Evolutionary conservation across 2,329 filamentous ascomycete species (phyloP).

Genomic region (Aspergillus intermedius): DNA sequence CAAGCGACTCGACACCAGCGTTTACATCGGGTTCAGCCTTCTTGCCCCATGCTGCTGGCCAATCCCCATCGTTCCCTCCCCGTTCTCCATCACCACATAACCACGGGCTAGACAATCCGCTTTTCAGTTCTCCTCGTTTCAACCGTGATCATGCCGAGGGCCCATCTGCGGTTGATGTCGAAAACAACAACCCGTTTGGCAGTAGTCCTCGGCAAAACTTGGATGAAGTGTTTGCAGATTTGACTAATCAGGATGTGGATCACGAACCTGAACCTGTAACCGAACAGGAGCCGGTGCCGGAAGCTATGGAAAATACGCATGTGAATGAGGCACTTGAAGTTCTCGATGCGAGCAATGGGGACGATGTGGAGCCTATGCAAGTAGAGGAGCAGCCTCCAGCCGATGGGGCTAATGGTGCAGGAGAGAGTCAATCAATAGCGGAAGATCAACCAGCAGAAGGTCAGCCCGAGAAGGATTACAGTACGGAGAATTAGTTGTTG

Average conservation of each 20-base stretch:
- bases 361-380: slow-evolving; percentile 23
- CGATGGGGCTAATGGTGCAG: slow-evolving; percentile 15
- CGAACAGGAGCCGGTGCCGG: slow-evolving; percentile 21
- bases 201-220: slow-evolving; percentile 36
- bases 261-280: slow-evolving; percentile 24
- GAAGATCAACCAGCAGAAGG: slow-evolving; percentile 5
- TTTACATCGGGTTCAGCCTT: slow-evolving; percentile 32
- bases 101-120: slow-evolving; percentile 29
- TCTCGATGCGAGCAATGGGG: slow-evolving; percentile 34
- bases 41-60: slow-evolving; percentile 27
- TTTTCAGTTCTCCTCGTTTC: slow-evolving; percentile 39
- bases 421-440: neutral
- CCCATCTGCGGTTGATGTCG: slow-evolving; percentile 25
- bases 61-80: slow-evolving; percentile 35
- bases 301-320: slow-evolving; percentile 39
- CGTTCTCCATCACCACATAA: slow-evolving; percentile 33
- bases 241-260: slow-evolving; percentile 40
- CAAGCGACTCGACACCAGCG: slow-evolving; percentile 30
- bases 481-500: slow-evolving; percentile 7
- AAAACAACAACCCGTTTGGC: slow-evolving; percentile 26
- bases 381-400: slow-evolving; percentile 16
- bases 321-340: slow-evolving; percentile 42
- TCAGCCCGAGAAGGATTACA: slow-evolving; percentile 11
- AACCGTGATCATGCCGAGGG: slow-evolving; percentile 29
- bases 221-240: slow-evolving; percentile 42